phyloP scores from a whole-genome alignment of 1,284 basidiomycete species.

The Fomitopsis schrenkii region DNA sequence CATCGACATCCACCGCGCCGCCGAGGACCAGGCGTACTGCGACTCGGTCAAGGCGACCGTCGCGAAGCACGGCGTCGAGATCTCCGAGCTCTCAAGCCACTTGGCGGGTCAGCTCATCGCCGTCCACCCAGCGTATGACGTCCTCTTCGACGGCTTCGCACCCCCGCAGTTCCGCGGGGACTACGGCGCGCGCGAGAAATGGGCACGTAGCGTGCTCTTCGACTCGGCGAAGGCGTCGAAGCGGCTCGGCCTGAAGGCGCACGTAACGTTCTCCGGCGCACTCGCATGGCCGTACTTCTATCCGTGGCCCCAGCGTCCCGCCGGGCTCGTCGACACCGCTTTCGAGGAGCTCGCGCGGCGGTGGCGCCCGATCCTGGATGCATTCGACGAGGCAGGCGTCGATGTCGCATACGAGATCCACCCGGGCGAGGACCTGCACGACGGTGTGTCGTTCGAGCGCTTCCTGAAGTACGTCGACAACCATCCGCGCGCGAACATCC shows the following conservation, averaged over 20 bases:
- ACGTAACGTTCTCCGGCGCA: not conserved
- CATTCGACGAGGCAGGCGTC: not conserved
- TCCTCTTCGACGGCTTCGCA: constrained; percentile 1
- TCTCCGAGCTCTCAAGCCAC: not conserved
- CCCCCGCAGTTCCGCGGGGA: not conserved
- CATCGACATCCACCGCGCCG: not conserved
- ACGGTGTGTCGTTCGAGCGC: not conserved
- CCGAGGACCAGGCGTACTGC: not conserved
- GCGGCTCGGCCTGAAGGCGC: not conserved
- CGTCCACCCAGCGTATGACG: not conserved
- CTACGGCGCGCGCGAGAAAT: not conserved
- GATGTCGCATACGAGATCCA: not conserved
- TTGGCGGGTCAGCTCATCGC: constrained; percentile 1
- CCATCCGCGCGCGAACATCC: not conserved
- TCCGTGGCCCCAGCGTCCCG: not conserved
- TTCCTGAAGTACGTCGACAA: not conserved
- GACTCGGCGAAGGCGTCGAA: not conserved
- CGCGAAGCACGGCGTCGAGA: not conserved
- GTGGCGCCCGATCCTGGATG: not conserved
- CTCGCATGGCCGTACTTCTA: constrained; percentile 1
- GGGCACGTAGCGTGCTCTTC: not conserved
- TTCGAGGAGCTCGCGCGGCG: not conserved
- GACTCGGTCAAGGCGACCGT: not conserved
- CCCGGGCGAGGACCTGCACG: not conserved
- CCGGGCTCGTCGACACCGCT: constrained; percentile 1